Base-by-base conservation (phyloP, 106 monocot genomes). In the Vanilla planifolia region DNA sequence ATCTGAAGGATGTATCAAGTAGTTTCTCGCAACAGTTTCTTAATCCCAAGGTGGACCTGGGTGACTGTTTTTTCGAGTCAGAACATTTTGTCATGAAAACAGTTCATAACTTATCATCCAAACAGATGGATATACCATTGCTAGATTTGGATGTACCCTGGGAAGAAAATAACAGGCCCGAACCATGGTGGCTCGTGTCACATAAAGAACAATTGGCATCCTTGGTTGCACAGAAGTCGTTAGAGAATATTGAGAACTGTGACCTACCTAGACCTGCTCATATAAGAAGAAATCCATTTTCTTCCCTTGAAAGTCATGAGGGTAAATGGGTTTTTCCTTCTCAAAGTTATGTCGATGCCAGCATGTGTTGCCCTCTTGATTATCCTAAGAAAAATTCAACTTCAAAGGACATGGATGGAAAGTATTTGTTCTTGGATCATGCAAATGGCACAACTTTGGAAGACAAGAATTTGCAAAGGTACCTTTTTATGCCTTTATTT, bases 181-280 rank as follows among this genome's bases (percentile, higher is more conserved):
- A 73, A 19, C 86, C 90, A 7, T 96, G 90, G 90, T 96, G 95
- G 95, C 72, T 76, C 37, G 63, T 81, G 59, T 39, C 80, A 37
- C 86, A 90, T 64, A 70, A 71, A 69, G 86, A 86, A 67, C 90
- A 90, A 34, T 64, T 96, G 65, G 90, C 86, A 71, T 69, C 55
- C 20, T 64, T 96, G 62, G 90, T 96, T 47, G 86, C 90, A 3
- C 78, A 96, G 59, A 90, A 84, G 48, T 72, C 84, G 53, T 24
- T 59, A 37, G 42, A 83, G 56, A 66, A 81, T 47, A 61, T 90
- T 63, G 95, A 83, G 68, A 96, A 96, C 43, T 90, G 90, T 62
- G 95, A 96, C 67, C 81, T 96, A 33, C 95, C 95, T 11, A 71
- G 60, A 39, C 84, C 95, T 6, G 61, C 69, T 39, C 73, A 69